A percentile compares a stretch with the other conserved stretches of the same genome.
Evolutionary conservation across 2,329 filamentous ascomycete species (phyloP).

Genomic region (Capronia americana): DNA sequence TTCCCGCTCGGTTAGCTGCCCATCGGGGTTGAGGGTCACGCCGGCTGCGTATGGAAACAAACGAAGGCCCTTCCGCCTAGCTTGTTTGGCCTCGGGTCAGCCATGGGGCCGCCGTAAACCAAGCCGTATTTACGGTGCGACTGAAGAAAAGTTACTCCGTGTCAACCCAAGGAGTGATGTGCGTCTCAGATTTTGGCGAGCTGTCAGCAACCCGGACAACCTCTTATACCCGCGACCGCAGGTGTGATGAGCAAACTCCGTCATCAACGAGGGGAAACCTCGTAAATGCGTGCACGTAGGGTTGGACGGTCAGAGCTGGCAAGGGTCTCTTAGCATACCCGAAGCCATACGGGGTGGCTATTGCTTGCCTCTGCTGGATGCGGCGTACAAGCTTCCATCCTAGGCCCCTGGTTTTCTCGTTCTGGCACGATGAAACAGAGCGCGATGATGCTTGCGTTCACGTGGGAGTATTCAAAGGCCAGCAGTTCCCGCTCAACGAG

Average conservation of each 20-base stretch:
- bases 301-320: too few species aligned
- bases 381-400: neutral
- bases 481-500: neutral
- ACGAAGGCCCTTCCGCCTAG: neutral
- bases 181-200: neutral
- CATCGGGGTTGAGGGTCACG: neutral
- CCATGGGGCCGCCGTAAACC: neutral
- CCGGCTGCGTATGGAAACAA: neutral
- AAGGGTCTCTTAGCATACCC: neutral
- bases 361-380: neutral
- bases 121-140: neutral
- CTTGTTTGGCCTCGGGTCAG: neutral
- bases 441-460: constrained; percentile 5
- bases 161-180: neutral
- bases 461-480: constrained; percentile 6
- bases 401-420: neutral
- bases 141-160: neutral
- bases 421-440: constrained; percentile 9
- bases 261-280: neutral
- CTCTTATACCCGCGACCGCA: neutral
- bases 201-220: neutral
- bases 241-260: neutral
- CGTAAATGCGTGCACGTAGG: too few species aligned
- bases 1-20: neutral
- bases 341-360: neutral